Evolutionary conservation across 163 green algal genomes (phyloP).

Genomic region (Prototheca wickerhamii): DNA sequence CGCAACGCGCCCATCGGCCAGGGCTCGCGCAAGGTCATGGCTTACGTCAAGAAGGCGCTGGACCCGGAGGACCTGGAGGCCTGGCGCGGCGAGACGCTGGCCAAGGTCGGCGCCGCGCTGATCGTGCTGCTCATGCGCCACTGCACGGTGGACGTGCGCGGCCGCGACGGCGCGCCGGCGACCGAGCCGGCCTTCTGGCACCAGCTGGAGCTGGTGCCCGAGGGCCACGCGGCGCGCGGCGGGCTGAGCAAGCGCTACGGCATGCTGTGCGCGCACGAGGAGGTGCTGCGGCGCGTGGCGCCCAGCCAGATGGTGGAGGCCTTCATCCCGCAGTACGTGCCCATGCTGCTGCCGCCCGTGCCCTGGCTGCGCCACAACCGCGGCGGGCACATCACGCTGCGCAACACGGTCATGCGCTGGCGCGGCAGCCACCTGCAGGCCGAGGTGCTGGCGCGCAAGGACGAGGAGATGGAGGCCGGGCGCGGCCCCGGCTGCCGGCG

Average conservation of each 20-base stretch:
- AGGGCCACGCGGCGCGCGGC: slow-evolving; percentile 8
- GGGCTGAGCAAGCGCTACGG: slow-evolving; percentile 36
- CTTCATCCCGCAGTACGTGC: slow-evolving; percentile 37
- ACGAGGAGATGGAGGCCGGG: slow-evolving; percentile 17
- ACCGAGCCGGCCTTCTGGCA: slow-evolving; percentile 29
- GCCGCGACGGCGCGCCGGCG: slow-evolving; percentile 2
- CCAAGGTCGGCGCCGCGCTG: slow-evolving; percentile 45
- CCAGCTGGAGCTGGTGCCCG: slow-evolving; percentile 14
- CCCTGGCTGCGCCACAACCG: slow-evolving; percentile 43
- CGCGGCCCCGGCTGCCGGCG: slow-evolving; percentile 11
- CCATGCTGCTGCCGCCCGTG: slow-evolving; percentile 61
- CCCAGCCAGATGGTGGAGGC: slow-evolving; percentile 24
- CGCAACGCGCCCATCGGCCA: not conserved
- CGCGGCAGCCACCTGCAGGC: slow-evolving; percentile 22
- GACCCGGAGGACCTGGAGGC: slow-evolving; percentile 14
- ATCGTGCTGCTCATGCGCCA: slow-evolving; percentile 39
- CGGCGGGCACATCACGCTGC: slow-evolving; percentile 48
- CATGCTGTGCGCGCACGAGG: slow-evolving; percentile 27
- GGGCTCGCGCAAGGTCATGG: not conserved
- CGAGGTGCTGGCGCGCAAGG: slow-evolving; percentile 21
- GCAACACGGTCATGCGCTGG: slow-evolving; percentile 46
- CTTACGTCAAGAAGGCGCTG: slow-evolving; percentile 3
- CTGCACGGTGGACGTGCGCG: slow-evolving; percentile 22
- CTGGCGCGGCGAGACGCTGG: slow-evolving; percentile 21
- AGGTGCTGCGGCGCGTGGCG: slow-evolving; percentile 21